A percentile compares a stretch with the other conserved stretches of the same genome.
These are phyloP conservation scores for Tricholoma terreum DNA, from an alignment of 768 basidiomycete species.

Conservation along the genomic window DNA sequence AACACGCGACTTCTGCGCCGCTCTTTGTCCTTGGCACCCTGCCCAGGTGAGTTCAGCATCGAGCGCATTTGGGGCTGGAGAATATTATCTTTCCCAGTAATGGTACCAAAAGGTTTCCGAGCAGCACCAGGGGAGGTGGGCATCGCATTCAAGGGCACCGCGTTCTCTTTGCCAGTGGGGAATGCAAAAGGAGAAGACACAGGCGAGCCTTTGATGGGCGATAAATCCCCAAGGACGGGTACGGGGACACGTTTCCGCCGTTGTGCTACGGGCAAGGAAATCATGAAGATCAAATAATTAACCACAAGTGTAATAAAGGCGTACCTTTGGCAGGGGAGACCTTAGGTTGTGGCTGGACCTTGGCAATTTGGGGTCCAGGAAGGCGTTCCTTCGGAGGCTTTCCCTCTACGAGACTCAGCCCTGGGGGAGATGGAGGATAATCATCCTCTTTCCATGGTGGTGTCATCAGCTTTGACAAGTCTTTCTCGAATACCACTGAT, in stretches of 20 bases:
- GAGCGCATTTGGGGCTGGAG: conserved; percentile 5
- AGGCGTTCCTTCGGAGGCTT: conserved; percentile 10
- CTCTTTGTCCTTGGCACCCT: conserved; percentile 14
- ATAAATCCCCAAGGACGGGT: conserved; percentile 36
- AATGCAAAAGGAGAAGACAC: conserved; percentile 34
- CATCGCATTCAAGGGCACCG: conserved; percentile 25
- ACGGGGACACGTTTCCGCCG: conserved; percentile 37
- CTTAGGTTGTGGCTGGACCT: conserved; percentile 46
- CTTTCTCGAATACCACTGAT: conserved; percentile 50
- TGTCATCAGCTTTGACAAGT: conserved; percentile 39
- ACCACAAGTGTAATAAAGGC: conserved; percentile 7
- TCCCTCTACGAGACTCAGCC: conserved; percentile 12
- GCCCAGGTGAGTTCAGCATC: conserved; percentile 6
- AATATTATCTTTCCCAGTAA: conserved; percentile 25
- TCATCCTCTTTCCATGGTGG: conserved; percentile 31
- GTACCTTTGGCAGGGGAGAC: conserved; percentile 36
- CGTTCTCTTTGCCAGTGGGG: conserved; percentile 40
- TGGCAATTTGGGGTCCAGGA: conserved; percentile 14
- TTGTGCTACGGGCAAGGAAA: conserved; percentile 20
- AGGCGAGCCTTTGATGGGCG: conserved; percentile 56
- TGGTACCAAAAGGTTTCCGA: conserved; percentile 32
- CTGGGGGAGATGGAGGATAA: conserved; percentile 33
- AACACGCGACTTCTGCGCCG: conserved; percentile 31
- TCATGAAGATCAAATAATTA: not conserved
- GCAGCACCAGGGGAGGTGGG: conserved; percentile 18